Conservation (phyloP, 257 asterid species). For the Petunia secreta region DNA sequence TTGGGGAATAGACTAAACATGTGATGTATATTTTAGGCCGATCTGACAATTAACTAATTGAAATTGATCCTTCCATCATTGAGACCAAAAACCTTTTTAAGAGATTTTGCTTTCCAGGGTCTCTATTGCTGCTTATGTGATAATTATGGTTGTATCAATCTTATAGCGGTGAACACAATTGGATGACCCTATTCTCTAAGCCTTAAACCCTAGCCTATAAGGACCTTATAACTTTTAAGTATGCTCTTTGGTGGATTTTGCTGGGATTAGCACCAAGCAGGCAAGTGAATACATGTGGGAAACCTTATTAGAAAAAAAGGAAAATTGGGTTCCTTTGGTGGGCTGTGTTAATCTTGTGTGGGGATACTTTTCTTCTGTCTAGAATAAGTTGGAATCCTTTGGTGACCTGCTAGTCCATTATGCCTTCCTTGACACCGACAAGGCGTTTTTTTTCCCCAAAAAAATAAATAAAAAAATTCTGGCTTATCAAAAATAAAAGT, state of each 20-base stretch:
- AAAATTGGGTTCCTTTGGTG: no score
- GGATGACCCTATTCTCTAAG: conserved; percentile 1
- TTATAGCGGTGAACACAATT: conserved; percentile 5
- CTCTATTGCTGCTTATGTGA: neutral
- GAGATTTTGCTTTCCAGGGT: conserved; percentile 1
- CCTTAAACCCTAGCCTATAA: conserved; percentile 8
- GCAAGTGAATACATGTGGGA: neutral
- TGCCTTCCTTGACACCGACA: neutral
- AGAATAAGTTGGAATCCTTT: neutral
- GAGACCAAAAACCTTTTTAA: neutral
- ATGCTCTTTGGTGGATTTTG: conserved; percentile 2
- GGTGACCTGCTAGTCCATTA: neutral
- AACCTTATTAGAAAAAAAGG: no score
- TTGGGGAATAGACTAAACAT: neutral
- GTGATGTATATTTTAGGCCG: neutral
- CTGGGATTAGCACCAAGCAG: neutral
- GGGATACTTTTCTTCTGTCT: neutral
- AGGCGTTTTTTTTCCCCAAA: neutral
- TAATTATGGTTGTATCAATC: neutral
- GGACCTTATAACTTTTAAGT: neutral
- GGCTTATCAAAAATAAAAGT: neutral
- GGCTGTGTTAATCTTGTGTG: neutral
- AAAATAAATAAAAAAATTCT: neutral
- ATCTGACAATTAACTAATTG: conserved; percentile 14
- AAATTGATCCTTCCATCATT: neutral